Evolutionary conservation across 2,329 filamentous ascomycete species (phyloP), one percentile per base, ranked within the genome.

Genomic region (Alternaria sp.): DNA sequence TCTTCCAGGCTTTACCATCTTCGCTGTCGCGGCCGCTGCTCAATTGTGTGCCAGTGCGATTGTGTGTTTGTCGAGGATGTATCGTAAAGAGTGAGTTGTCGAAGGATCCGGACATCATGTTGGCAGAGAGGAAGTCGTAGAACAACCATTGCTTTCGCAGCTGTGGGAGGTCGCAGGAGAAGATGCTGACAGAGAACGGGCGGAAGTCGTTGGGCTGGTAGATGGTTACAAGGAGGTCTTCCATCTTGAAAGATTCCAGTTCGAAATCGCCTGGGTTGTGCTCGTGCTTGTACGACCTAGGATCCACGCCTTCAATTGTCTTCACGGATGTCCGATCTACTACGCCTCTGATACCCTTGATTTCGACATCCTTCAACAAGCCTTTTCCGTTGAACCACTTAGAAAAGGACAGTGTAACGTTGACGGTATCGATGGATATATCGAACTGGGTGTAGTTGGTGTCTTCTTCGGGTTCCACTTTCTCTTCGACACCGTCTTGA

Each of bases 351-450:
- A 99, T 91, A 5, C 95, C 95, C 74, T 93, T 95, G 53, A 99
- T 90, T 74, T 97, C 93, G 42, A 99, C 95, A 75, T 98, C 92
- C 69, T 92, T 90, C 8, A 99, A 82, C 6, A 96, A 85, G 0
- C 95, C 95, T 78, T 94, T 97, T 22, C 95, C 94, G 70, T 97
- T 98, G 88, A 96, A 96, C 95, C 95, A 99, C 76, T 97, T 98
- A n/a, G 93, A 86, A 70, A 99, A 98, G 0, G 95, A 99, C 26
- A 99, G 79, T 0, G 94, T 98, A 42, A 99, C 94, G 73, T 99
- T 97, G 63, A 99, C 92, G 0, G 92, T 96, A 64, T 95, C 92
- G 60, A 99, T 92, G 0, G 93, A 97, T 16, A 99, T 84, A 73
- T 99, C 95, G 70, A 97, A 99, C 69, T 99, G 95, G 0, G 94